A percentile compares a stretch with the other conserved stretches of the same genome.
Evolutionary conservation across 805 yeast species (phyloP).

Genomic region (Kodamaea kaohsiungensis): DNA sequence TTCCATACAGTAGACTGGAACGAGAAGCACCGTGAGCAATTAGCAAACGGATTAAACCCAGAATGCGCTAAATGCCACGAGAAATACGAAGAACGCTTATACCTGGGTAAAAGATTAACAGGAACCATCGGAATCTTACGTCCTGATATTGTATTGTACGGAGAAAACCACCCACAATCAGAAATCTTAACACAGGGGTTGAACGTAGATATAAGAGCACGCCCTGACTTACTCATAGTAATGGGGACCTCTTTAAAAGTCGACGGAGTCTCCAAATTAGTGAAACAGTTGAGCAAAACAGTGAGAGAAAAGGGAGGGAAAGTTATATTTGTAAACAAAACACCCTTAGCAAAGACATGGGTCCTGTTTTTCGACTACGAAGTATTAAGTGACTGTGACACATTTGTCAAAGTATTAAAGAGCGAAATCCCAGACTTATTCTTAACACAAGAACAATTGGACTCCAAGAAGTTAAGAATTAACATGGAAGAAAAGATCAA

Average conservation of each 20-base stretch:
- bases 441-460: constrained; percentile 53
- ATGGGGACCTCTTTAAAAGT: constrained; percentile 94
- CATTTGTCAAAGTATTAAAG: constrained; percentile 63
- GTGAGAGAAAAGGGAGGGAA: constrained; percentile 80
- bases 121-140: constrained; percentile 74
- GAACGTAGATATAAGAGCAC: constrained; percentile 59
- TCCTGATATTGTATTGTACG: constrained; percentile 90
- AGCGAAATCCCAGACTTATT: constrained; percentile 61
- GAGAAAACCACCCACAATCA: constrained; percentile 89
- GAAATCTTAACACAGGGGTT: constrained; percentile 76
- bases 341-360: constrained; percentile 67
- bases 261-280: constrained; percentile 82
- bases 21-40: constrained; percentile 42
- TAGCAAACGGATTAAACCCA: constrained; percentile 69
- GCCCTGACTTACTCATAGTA: constrained; percentile 79
- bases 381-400: constrained; percentile 77
- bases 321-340: constrained; percentile 75
- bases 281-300: constrained; percentile 62
- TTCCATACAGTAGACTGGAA: constrained; percentile 62
- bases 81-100: constrained; percentile 54
- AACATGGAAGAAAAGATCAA: constrained; percentile 6
- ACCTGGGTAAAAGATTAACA: constrained; percentile 71
- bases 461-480: constrained; percentile 38
- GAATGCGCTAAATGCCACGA: constrained; percentile 71
- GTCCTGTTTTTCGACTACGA: constrained; percentile 74